Evolutionary conservation across 192 early-diverging fungal species (phyloP).

Genomic region (Entomortierella beljakovae): DNA sequence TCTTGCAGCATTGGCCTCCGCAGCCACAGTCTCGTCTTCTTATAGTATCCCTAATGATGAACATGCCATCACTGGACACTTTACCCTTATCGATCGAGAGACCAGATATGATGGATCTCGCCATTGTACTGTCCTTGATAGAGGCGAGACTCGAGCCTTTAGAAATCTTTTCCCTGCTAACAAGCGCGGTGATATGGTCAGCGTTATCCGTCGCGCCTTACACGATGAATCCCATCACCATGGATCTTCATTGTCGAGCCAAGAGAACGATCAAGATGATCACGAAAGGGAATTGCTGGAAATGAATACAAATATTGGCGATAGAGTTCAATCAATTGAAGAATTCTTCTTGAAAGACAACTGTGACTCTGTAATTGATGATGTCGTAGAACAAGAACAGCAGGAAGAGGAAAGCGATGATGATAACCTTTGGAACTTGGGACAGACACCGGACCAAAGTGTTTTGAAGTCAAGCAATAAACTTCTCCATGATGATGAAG

Average conservation of each 20-base stretch:
- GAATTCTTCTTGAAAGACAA: conserved; percentile 11
- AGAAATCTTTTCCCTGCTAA: conserved; percentile 38
- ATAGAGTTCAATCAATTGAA: conserved; percentile 9
- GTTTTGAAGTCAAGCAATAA: not conserved
- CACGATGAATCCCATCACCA: conserved; percentile 40
- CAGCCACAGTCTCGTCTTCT: not conserved
- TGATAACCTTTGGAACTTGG: not conserved
- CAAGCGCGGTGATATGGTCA: conserved; percentile 12
- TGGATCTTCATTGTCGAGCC: conserved; percentile 2
- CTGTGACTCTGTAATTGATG: conserved; percentile 9
- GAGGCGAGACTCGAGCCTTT: conserved; percentile 32
- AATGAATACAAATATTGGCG: conserved; percentile 28
- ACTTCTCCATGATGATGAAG: conserved; percentile 30
- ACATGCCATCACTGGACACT: conserved; percentile 10
- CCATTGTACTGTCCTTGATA: conserved; percentile 34
- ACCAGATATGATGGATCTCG: not conserved
- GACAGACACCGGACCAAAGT: conserved; percentile 4
- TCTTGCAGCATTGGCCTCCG: conserved; percentile 16
- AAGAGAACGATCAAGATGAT: not conserved
- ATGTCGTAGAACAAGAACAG: not conserved
- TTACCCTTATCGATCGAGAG: conserved; percentile 23
- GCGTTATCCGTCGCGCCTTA: conserved; percentile 17
- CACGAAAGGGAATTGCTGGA: conserved; percentile 23
- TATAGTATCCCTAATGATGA: conserved; percentile 31
- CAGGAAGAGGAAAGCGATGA: conserved; percentile 10